Evolutionary conservation across 2,329 filamentous ascomycete species (phyloP).

Genomic region (Xylaria sp.): DNA sequence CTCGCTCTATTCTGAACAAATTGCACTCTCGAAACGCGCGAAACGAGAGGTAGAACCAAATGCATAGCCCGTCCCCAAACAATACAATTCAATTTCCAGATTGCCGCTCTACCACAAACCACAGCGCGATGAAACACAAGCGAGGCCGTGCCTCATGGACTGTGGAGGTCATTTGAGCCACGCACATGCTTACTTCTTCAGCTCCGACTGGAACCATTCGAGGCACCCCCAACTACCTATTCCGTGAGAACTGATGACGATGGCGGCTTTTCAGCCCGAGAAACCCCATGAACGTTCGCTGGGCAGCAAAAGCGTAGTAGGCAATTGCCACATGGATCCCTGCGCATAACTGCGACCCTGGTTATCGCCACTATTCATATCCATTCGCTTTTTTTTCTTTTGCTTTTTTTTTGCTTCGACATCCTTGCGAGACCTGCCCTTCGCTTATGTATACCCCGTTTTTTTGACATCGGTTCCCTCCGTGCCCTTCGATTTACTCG

Average conservation of each 20-base stretch:
- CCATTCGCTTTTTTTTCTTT: neutral
- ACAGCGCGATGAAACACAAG: neutral
- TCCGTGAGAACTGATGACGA: neutral
- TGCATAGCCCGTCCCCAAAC: neutral
- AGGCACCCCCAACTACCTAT: neutral
- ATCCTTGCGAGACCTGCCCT: neutral
- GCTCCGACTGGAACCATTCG: neutral
- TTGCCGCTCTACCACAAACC: no score
- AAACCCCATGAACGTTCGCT: neutral
- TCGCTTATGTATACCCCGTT: neutral
- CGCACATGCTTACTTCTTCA: neutral
- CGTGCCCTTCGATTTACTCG: neutral
- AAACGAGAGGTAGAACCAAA: neutral
- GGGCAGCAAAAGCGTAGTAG: neutral
- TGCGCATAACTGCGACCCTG: neutral
- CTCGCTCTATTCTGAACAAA: neutral
- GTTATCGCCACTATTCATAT: neutral
- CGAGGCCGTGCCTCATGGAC: neutral
- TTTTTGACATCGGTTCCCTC: neutral
- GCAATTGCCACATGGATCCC: neutral
- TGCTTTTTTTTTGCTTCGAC: neutral
- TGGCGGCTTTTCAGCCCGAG: neutral
- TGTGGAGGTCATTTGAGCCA: neutral
- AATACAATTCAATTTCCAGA: neutral
- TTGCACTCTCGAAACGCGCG: neutral